Conservation (phyloP, 139 green algal genomes). For the Chlorella sp. region DNA sequence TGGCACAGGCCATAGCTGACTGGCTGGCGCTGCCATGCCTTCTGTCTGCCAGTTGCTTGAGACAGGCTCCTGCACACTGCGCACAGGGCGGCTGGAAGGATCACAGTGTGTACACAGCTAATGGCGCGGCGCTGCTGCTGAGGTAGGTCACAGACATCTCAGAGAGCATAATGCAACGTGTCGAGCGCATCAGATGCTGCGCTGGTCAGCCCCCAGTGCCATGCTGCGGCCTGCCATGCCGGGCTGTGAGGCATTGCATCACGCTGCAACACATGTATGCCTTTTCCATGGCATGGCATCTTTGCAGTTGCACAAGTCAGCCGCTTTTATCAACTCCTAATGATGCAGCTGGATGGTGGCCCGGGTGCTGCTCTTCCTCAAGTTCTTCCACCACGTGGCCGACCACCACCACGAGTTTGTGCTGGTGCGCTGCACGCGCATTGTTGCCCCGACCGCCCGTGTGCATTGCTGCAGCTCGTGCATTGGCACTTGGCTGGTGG, state of each 20-base stretch:
- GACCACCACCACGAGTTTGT: constrained; percentile 28
- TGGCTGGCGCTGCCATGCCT: neutral
- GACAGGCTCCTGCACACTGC: no score
- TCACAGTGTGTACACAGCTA: constrained; percentile 17
- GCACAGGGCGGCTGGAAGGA: constrained; percentile 28
- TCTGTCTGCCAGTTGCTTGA: neutral
- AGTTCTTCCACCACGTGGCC: constrained; percentile 41
- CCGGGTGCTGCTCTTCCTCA: constrained; percentile 41
- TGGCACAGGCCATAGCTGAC: neutral
- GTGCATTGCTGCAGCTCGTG: no score
- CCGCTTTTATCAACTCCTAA: neutral
- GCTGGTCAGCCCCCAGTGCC: no score
- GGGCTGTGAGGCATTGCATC: no score
- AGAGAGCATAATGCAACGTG: no score
- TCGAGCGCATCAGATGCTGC: neutral
- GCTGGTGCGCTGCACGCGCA: neutral
- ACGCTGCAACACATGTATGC: no score
- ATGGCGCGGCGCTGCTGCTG: constrained; percentile 37
- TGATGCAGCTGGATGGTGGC: constrained; percentile 35
- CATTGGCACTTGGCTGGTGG: no score
- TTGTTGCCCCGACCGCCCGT: no score
- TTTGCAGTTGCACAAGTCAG: no score
- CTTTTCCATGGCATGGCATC: no score
- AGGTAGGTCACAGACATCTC: no score
- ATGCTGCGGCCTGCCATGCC: neutral